Percentiles rank a stretch among this genome's conserved stretches.
phyloP scores from a whole-genome alignment of 1,284 basidiomycete species.

The Schizophyllum commune region DNA sequence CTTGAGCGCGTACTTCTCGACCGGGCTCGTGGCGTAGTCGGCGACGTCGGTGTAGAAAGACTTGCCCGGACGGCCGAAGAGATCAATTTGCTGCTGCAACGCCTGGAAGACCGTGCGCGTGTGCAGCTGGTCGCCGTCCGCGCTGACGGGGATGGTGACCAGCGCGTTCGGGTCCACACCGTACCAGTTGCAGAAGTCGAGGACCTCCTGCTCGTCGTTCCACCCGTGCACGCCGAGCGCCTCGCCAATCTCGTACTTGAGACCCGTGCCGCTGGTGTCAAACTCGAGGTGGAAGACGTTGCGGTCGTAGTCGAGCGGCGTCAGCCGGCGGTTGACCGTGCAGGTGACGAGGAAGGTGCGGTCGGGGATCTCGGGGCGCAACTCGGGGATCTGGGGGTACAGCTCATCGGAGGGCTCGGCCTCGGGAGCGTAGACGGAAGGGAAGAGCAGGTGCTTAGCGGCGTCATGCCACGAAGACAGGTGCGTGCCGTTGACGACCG shows the following conservation, averaged over 20 bases:
- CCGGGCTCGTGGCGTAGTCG: constrained; percentile 62
- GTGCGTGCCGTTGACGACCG: constrained; percentile 53
- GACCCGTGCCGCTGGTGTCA: constrained; percentile 84
- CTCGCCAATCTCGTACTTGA: constrained; percentile 95
- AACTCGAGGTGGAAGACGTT: constrained; percentile 99
- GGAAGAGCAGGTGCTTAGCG: constrained; percentile 86
- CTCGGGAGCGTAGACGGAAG: constrained; percentile 55
- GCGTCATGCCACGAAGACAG: constrained; percentile 78
- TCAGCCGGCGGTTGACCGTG: constrained; percentile 90
- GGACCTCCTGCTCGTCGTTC: constrained; percentile 89
- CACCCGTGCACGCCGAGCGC: constrained; percentile 96
- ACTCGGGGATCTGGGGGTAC: constrained; percentile 53
- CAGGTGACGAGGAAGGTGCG: constrained; percentile 92
- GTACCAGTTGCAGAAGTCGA: constrained; percentile 89
- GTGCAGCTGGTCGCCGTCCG: constrained; percentile 58
- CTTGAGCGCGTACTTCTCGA: constrained; percentile 78
- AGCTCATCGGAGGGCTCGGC: constrained; percentile 27
- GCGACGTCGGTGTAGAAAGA: constrained; percentile 91
- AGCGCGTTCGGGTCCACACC: constrained; percentile 79
- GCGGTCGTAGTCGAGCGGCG: constrained; percentile 92
- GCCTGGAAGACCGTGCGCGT: constrained; percentile 94
- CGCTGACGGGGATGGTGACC: constrained; percentile 73
- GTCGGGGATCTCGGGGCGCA: constrained; percentile 85
- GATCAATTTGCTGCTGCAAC: constrained; percentile 93
- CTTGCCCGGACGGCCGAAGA: constrained; percentile 95